These are phyloP conservation scores for Guadua angustifolia DNA, from an alignment of 176 grass and related monocot species.

Conservation along the genomic window DNA sequence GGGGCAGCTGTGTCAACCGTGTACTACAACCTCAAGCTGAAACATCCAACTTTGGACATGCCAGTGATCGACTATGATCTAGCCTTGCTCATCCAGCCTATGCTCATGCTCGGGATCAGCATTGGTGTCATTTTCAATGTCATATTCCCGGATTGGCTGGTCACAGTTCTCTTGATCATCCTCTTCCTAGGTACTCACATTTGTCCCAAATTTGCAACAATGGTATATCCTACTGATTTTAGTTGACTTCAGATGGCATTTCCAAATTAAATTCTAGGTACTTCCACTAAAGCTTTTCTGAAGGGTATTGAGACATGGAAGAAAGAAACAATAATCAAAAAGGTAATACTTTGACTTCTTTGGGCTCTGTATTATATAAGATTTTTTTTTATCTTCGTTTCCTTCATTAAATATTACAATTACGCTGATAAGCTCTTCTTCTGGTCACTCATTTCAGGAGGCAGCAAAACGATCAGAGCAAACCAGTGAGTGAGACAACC, in stretches of 20 bases:
- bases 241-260: not conserved
- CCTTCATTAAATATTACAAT: not conserved
- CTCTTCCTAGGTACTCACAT: conserved; percentile 62
- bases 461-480: conserved; percentile 27
- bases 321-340: conserved; percentile 56
- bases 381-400: not conserved
- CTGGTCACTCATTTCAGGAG: conserved; percentile 47
- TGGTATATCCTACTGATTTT: not conserved
- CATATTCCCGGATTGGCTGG: conserved; percentile 73
- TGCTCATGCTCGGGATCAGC: conserved; percentile 90
- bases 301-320: conserved; percentile 78
- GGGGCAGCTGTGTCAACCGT: conserved; percentile 70
- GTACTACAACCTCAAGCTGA: conserved; percentile 81
- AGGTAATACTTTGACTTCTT: conserved; percentile 37
- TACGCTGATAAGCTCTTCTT: not conserved
- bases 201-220: not conserved
- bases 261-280: conserved; percentile 44
- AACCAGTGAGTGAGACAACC: conserved; percentile 40
- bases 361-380: not conserved
- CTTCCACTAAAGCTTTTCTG: conserved; percentile 68
- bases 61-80: conserved; percentile 84
- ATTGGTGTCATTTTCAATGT: conserved; percentile 78
- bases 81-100: conserved; percentile 78
- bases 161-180: conserved; percentile 69
- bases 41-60: conserved; percentile 71